Conservation (phyloP, 2,329 filamentous ascomycete species). For the Arthrobotrys entomopaga region DNA sequence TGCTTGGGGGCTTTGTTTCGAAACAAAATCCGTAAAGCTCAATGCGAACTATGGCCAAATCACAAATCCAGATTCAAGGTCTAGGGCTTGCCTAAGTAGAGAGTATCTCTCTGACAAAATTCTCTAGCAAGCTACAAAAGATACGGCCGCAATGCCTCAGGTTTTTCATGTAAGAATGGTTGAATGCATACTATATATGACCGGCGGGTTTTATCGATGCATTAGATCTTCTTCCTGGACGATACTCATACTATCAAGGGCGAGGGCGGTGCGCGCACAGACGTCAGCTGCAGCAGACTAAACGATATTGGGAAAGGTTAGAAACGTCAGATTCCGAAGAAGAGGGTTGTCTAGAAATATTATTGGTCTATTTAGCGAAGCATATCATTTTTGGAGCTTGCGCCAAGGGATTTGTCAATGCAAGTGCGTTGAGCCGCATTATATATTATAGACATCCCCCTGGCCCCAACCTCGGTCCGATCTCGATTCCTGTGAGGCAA, state of each 20-base stretch:
- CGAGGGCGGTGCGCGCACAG: conserved; percentile 51
- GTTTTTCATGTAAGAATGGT: conserved; percentile 22
- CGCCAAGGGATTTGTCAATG: conserved; percentile 37
- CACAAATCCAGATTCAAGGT: conserved; percentile 22
- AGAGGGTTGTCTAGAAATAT: conserved; percentile 23
- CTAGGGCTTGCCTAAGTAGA: not conserved
- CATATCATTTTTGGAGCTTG: conserved; percentile 17
- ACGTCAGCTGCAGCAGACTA: conserved; percentile 43
- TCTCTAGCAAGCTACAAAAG: conserved; percentile 5
- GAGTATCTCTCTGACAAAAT: not conserved
- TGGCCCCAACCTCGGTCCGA: not conserved
- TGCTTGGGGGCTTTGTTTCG: conserved; percentile 30
- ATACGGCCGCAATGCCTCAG: conserved; percentile 17
- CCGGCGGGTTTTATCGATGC: conserved; percentile 21
- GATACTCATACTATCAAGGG: conserved; percentile 30
- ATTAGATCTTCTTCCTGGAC: conserved; percentile 42
- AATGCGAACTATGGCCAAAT: conserved; percentile 33
- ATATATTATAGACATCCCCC: conserved; percentile 14
- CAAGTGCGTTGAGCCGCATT: conserved; percentile 51
- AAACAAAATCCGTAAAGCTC: conserved; percentile 22
- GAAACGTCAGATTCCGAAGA: conserved; percentile 46
- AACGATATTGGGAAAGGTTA: conserved; percentile 38
- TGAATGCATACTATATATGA: not conserved
- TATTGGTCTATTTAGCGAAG: conserved; percentile 45
- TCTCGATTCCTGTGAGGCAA: conserved; percentile 32